Evolutionary conservation across 2,329 filamentous ascomycete species (phyloP).

Genomic region (Neonectria neomacrospora): DNA sequence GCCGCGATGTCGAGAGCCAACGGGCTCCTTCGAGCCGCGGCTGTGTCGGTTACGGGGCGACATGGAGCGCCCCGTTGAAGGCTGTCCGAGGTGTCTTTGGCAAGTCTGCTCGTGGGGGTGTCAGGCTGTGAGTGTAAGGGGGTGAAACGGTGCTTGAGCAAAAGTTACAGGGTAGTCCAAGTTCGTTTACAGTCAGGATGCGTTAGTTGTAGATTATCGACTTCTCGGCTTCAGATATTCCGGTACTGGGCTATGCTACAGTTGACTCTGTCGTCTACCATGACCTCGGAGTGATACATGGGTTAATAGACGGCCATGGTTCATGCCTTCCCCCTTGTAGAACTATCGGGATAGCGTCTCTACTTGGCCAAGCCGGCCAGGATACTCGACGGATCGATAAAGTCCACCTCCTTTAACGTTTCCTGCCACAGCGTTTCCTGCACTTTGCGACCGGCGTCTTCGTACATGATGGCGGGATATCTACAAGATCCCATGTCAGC

Average conservation of each 20-base stretch:
- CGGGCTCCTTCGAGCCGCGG: not conserved
- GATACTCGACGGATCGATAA: slow-evolving; percentile 30
- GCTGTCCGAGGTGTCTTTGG: not conserved
- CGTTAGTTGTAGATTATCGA: not conserved
- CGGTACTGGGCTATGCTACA: not conserved
- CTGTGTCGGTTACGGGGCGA: not conserved
- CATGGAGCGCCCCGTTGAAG: not conserved
- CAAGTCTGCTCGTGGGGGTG: not conserved
- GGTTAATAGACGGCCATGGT: not conserved
- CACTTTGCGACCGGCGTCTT: slow-evolving; percentile 23
- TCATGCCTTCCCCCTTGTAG: not conserved
- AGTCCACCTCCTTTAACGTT: slow-evolving; percentile 38
- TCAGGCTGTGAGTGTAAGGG: not conserved
- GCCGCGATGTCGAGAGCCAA: not conserved
- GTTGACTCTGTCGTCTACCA: not conserved
- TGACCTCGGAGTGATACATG: not conserved
- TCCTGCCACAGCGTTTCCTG: slow-evolving; percentile 32
- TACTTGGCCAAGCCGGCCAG: not conserved
- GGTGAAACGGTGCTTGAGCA: not conserved
- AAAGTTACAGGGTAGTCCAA: not conserved
- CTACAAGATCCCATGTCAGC: slow-evolving; percentile 27
- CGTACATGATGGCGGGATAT: slow-evolving; percentile 37
- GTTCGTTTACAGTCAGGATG: not conserved
- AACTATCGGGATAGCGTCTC: accelerated
- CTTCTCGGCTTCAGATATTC: not conserved